Evolutionary conservation across 23 red algal genomes (phyloP).

Genomic region (Gracilaria caudata): DNA sequence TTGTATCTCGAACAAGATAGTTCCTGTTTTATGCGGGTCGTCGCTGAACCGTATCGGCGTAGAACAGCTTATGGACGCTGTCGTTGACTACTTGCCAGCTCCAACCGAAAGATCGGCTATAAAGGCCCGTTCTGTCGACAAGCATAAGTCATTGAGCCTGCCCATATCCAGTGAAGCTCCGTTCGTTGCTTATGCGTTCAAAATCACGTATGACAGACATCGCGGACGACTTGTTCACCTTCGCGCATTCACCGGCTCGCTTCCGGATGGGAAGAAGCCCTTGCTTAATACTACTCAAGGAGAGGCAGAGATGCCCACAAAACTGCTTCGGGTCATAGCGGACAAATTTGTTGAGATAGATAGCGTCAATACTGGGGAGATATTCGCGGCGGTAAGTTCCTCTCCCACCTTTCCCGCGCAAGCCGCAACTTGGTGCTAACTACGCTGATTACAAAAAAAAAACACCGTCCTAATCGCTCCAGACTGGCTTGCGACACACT

Average conservation of each 20-base stretch:
- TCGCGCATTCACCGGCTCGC: constrained; percentile 72
- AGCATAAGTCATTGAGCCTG: not conserved
- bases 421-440: too few species aligned
- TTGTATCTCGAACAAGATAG: constrained; percentile 49
- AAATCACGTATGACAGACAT: constrained; percentile 89
- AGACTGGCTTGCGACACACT: constrained; percentile 73
- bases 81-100: constrained; percentile 86
- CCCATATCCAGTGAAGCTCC: constrained; percentile 30
- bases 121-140: not conserved
- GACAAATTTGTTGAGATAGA: constrained; percentile 74
- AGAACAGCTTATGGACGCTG: constrained; percentile 83
- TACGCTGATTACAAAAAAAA: not conserved
- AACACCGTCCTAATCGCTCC: not conserved
- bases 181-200: constrained; percentile 89
- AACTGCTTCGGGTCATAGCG: constrained; percentile 79
- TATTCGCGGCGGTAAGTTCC: constrained; percentile 75
- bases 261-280: constrained; percentile 15
- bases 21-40: constrained; percentile 93
- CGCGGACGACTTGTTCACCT: constrained; percentile 85
- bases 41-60: constrained; percentile 82
- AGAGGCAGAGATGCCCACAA: constrained; percentile 68
- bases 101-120: constrained; percentile 36
- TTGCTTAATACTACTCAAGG: constrained; percentile 64
- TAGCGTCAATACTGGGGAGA: constrained; percentile 45
- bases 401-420: too few species aligned